Conservation (phyloP, 495 filamentous ascomycete genomes). For the Trichocladium uniseriatum region DNA sequence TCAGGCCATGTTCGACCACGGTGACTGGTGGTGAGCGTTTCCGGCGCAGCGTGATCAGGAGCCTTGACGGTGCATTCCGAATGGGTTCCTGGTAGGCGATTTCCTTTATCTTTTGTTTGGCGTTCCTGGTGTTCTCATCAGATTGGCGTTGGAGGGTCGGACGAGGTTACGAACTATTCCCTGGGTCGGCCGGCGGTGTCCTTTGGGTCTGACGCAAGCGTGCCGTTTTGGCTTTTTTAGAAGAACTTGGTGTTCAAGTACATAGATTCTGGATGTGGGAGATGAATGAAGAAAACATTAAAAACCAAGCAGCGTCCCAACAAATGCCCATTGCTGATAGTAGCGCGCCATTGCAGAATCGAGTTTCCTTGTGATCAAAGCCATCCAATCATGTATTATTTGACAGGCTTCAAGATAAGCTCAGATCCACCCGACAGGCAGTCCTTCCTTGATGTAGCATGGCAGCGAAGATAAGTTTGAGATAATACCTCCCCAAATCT, state of each 20-base stretch:
- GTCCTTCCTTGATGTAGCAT: too few relatives aligned
- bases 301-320: too few relatives aligned
- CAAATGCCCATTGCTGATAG: not conserved
- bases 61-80: too few relatives aligned
- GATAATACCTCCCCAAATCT: too few relatives aligned
- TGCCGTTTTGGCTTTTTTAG: not conserved
- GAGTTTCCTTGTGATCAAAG: not conserved
- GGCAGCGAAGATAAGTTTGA: too few relatives aligned
- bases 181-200: constrained; percentile 3
- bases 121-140: constrained; percentile 3
- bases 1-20: constrained; percentile 88
- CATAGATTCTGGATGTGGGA: not conserved
- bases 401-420: too few relatives aligned
- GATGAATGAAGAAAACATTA: not conserved
- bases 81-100: constrained; percentile 8
- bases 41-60: too few relatives aligned
- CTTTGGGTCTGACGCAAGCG: not conserved
- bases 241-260: too few relatives aligned
- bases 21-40: constrained; percentile 74
- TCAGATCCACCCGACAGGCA: too few relatives aligned
- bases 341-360: not conserved
- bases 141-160: constrained; percentile 7
- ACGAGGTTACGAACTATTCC: constrained; percentile 9
- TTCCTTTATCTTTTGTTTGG: not conserved
- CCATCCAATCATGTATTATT: too few relatives aligned